Base-by-base conservation (phyloP, 179 eudicot genomes). In the Beta lomatogona region DNA sequence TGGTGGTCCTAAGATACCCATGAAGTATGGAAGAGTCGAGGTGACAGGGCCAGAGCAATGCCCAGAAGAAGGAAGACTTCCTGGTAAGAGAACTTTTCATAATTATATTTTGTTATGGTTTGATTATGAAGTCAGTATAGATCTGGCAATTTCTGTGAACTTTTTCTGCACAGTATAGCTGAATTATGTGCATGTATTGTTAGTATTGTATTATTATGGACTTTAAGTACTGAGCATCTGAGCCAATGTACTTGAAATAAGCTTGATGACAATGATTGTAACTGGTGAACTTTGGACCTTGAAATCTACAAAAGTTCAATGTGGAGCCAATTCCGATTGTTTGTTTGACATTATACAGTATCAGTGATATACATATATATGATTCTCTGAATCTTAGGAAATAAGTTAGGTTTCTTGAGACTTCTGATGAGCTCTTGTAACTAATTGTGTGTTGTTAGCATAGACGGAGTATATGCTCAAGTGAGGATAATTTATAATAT, bases 21-120 rank as follows among this genome's bases (percentile, higher is more conserved):
- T 92, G 98, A 94, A 89, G 83, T 95, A 92, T 88, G 99, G 99
- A 79, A 94, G 99, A 87, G 99, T 95, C 66, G 99, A 95, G 79
- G 93, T 86, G 12, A 73, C 92, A 52, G 89, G 68, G 77, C 94
- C 98, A 50, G 95, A 89, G 12, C 92, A 95, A 82, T 95, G 99
- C 75, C 99, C 99, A 70, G 98, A 95, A 91, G 99, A 95, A 90
- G 99, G 99, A 78, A 91, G 99, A 82, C 99, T 95, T 78, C 99
- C 99, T 25, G 99, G 99, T 95, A 85, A 77, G 68, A 44, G 61
- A 75, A 36, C 63, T 2, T 25, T 25, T 63, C 55, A 63, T 44
- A 48, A 21, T 14, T 25, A 7, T 7, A 25, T 57, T 4, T 25
- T 25, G n/a, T 54, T 19, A 73, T 73, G 25, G 28, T 14, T 58